Evolutionary conservation across 345 rosid species (phyloP), one percentile per base, ranked within the genome.

Genomic region (Acer negundo): DNA sequence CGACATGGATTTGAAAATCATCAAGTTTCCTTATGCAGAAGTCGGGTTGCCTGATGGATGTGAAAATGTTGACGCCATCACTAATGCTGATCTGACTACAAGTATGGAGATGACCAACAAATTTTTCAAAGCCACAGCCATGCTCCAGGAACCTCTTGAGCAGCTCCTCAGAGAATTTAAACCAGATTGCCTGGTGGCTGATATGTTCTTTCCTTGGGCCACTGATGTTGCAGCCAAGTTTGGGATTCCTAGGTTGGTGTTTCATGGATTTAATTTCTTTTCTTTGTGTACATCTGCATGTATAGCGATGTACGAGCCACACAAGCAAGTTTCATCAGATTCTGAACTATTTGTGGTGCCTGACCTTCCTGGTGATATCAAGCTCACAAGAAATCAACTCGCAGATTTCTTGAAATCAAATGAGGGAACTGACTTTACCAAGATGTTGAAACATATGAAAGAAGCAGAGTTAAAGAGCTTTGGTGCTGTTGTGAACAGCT

Each of bases 141-240:
- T 81, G 81, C 81, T 85, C 66, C 78, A 78, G 24, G 31, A 61
- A 11, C 86, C 84, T n/a, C 75, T 80, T 15, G 82, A 83, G 58
- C 6, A 67, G 74, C 65, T 86, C 31, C 59, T 86, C 16, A 42
- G 55, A 68, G 80, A 81, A 22, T 28, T 12, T 56, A 53, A 19
- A 13, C 82, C 90, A 15, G 74, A 83, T 51, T 85, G 88, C 70
- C 75, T 88, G 10, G 78, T 91, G 12, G 83, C 93, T 1, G 90
- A 91, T 70, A 78, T 83, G 82, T 88, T 87, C 87, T 89, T 84
- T 71, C 89, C 89, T 0, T 91, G 93, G 93, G 80, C 88, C 6
- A 83, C 84, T 0, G 84, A 87, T n/a, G 72, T 71, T 15, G 86
- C 90, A 12, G 82, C 76, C 26, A 83, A 84, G 67, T 86, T 53